Percentiles rank a stretch among this genome's conserved stretches.
Conservation (phyloP, 805 yeast species). For the Candida ortonii region DNA sequence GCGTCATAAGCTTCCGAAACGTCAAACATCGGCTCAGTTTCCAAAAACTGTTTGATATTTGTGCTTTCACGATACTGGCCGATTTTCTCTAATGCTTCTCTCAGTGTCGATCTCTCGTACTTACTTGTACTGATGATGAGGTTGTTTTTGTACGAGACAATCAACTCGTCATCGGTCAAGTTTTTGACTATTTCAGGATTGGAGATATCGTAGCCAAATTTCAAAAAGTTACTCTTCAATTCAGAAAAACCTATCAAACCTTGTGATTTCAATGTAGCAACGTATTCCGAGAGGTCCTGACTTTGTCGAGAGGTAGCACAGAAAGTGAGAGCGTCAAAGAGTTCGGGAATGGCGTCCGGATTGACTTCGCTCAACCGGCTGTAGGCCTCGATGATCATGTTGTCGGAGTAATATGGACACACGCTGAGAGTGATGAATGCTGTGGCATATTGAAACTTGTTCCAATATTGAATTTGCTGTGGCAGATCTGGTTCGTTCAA, state of each 20-base stretch:
- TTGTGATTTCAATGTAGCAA: slow-evolving; percentile 46
- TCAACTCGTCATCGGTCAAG: slow-evolving; percentile 28
- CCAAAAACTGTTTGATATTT: slow-evolving; percentile 36
- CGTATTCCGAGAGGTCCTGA: slow-evolving; percentile 42
- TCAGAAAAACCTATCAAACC: slow-evolving; percentile 54
- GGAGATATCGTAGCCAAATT: slow-evolving; percentile 29
- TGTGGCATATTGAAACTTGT: slow-evolving; percentile 19
- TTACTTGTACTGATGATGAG: slow-evolving; percentile 22
- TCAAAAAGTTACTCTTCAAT: slow-evolving; percentile 26
- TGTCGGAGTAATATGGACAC: slow-evolving; percentile 48
- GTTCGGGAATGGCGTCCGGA: slow-evolving; percentile 43
- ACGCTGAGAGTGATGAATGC: slow-evolving; percentile 45
- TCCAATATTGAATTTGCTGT: slow-evolving; percentile 26
- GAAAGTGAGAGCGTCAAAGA: slow-evolving; percentile 55
- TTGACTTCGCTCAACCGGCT: slow-evolving; percentile 41
- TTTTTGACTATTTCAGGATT: slow-evolving; percentile 19
- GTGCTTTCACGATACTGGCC: slow-evolving; percentile 39
- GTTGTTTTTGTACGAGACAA: slow-evolving; percentile 27
- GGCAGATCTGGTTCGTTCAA: slow-evolving; percentile 26
- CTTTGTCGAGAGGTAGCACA: slow-evolving; percentile 49
- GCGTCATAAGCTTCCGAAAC: slow-evolving; percentile 47
- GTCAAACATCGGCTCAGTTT: slow-evolving; percentile 46
- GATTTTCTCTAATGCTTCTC: slow-evolving; percentile 39
- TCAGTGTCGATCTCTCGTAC: slow-evolving; percentile 29
- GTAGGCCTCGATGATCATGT: slow-evolving; percentile 46